These are phyloP conservation scores for Rheum nobile DNA, from an alignment of 148 eudicot genomes.

Conservation along the genomic window DNA sequence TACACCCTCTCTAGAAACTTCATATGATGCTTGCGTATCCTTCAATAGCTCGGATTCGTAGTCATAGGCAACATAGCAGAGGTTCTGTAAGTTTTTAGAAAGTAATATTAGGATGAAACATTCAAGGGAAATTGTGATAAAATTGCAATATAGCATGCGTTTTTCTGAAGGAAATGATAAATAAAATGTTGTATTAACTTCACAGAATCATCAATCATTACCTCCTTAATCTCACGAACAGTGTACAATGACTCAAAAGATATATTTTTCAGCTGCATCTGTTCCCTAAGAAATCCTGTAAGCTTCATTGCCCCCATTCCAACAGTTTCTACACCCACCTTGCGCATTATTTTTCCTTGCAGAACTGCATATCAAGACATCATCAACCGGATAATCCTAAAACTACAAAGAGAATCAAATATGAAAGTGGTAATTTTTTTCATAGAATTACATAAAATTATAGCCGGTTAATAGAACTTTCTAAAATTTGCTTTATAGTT, in stretches of 20 bases:
- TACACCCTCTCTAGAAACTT: conserved; percentile 45
- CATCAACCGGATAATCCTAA: conserved; percentile 50
- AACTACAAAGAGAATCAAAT: not conserved
- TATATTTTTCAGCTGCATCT: conserved; percentile 69
- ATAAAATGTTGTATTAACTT: not conserved
- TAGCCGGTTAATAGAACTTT: no score
- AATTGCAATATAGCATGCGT: not conserved
- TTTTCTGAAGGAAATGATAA: not conserved
- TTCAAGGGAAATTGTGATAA: not conserved
- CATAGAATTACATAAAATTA: no score
- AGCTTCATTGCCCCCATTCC: conserved; percentile 87
- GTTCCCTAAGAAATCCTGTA: conserved; percentile 70
- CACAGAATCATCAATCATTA: conserved; percentile 8
- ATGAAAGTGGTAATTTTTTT: no score
- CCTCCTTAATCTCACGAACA: conserved; percentile 87
- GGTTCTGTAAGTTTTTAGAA: conserved; percentile 38
- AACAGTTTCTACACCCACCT: conserved; percentile 77
- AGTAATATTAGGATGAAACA: not conserved
- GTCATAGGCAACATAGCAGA: conserved; percentile 85
- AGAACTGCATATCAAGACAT: conserved; percentile 39
- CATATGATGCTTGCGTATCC: conserved; percentile 49
- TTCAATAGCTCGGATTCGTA: conserved; percentile 71
- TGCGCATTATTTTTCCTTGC: conserved; percentile 77
- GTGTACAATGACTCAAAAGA: conserved; percentile 67
- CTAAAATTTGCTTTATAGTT: no score